A percentile compares a stretch with the other conserved stretches of the same genome.
Conservation (phyloP, 345 rosid genomes). For the Lumnitzera racemosa region DNA sequence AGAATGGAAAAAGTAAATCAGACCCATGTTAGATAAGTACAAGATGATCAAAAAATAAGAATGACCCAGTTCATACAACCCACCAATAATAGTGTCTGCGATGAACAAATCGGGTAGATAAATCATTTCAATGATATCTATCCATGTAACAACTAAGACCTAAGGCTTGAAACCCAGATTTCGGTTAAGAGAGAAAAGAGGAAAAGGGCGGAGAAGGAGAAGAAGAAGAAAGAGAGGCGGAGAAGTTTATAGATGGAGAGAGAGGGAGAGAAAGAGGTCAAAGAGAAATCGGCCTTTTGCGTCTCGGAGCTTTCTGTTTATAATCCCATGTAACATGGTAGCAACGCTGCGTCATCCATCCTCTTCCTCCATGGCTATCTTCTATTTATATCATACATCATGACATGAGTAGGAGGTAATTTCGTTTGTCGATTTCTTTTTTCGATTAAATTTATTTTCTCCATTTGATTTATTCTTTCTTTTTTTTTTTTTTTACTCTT, state of each 20-base stretch:
- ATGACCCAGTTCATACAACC: constrained; percentile 5
- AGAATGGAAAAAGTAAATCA: constrained; percentile 1
- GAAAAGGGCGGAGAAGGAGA: constrained; percentile 1
- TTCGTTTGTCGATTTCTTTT: too few relatives aligned
- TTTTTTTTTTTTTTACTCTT: too few relatives aligned
- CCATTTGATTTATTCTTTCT: too few relatives aligned
- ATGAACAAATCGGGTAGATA: constrained; percentile 16
- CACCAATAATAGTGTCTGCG: constrained; percentile 25
- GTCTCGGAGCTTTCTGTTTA: too few relatives aligned
- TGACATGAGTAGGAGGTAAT: too few relatives aligned
- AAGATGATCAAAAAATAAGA: background rate
- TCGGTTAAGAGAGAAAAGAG: too few relatives aligned
- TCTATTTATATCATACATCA: too few relatives aligned
- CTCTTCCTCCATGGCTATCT: too few relatives aligned
- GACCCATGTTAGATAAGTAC: constrained; percentile 2
- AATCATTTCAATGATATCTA: constrained; percentile 29
- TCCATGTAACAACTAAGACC: constrained; percentile 10
- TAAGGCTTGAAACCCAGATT: too few relatives aligned
- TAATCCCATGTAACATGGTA: too few relatives aligned
- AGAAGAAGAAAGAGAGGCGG: constrained; percentile 12
- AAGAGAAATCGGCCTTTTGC: background rate
- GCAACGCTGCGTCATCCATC: too few relatives aligned
- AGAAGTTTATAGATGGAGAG: constrained; percentile 13
- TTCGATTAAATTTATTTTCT: too few relatives aligned
- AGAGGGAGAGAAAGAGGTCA: constrained; percentile 5